These are phyloP conservation scores for Puccinia brachypodii DNA, from an alignment of 1,284 basidiomycete genomes.

Conservation along the genomic window DNA sequence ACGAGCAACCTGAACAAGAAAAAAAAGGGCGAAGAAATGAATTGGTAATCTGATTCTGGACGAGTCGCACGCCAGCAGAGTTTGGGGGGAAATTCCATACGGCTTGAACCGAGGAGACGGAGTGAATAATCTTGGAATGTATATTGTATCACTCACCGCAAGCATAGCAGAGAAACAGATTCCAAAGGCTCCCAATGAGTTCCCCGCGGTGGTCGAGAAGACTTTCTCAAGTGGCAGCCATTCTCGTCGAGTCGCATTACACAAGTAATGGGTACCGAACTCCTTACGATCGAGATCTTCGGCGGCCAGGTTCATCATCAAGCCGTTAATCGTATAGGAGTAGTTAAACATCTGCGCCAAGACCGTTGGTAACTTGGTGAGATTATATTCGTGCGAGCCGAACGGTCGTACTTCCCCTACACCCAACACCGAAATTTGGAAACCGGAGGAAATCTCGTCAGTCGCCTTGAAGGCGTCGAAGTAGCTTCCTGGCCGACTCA, in stretches of 20 bases:
- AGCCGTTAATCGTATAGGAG: not conserved
- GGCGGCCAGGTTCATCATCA: slow-evolving; percentile 24
- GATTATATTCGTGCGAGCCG: not conserved
- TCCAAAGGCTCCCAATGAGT: slow-evolving; percentile 7
- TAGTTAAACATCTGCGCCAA: not conserved
- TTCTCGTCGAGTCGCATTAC: not conserved
- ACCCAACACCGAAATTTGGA: slow-evolving; percentile 20
- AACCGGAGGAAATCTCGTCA: not conserved
- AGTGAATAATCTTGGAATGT: not conserved
- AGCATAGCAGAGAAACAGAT: not conserved
- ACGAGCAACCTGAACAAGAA: not conserved
- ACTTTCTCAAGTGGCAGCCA: slow-evolving; percentile 18
- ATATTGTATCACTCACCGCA: not conserved
- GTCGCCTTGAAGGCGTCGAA: not conserved
- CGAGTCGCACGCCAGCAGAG: no score
- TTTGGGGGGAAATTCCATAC: not conserved
- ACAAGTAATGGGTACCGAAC: slow-evolving; percentile 22
- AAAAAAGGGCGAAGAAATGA: not conserved
- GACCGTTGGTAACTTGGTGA: not conserved
- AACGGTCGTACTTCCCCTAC: slow-evolving; percentile 23
- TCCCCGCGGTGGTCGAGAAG: not conserved
- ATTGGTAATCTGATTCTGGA: not conserved
- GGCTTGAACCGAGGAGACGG: not conserved
- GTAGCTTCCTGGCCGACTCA: not conserved
- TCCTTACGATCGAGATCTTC: not conserved